Percentiles rank a stretch among this genome's conserved stretches.
Evolutionary conservation across 2,329 filamentous ascomycete genomes (phyloP).

Genomic region (Didymella exigua): DNA sequence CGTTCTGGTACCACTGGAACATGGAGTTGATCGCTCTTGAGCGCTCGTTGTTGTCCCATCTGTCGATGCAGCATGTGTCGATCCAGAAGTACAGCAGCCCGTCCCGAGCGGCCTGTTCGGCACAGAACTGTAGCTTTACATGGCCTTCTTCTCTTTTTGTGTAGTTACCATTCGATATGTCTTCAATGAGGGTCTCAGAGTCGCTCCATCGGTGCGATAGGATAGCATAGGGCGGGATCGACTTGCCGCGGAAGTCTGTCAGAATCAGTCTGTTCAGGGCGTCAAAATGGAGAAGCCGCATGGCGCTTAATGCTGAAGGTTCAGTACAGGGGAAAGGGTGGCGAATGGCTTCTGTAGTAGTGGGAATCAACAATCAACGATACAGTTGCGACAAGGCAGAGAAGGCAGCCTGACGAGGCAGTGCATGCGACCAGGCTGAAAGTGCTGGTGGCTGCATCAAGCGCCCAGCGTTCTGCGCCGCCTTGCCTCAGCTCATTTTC

Average conservation of each 20-base stretch:
- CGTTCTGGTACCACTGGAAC: conserved; percentile 1
- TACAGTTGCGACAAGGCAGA: background rate
- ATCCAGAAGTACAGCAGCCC: conserved; percentile 22
- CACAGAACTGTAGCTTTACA: conserved; percentile 28
- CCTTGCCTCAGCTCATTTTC: background rate
- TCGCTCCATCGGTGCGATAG: conserved; percentile 45
- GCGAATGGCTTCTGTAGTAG: background rate
- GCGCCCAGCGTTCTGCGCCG: background rate
- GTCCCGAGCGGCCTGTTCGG: conserved; percentile 24
- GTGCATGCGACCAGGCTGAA: conserved; percentile 13
- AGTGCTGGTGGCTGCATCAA: background rate
- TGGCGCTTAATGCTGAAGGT: background rate
- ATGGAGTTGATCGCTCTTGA: background rate
- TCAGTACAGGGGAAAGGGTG: background rate
- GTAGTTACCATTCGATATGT: conserved; percentile 22
- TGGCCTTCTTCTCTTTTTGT: conserved; percentile 21
- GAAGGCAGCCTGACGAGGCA: conserved; percentile 5
- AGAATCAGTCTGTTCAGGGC: conserved; percentile 10
- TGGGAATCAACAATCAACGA: background rate
- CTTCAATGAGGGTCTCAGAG: conserved; percentile 37
- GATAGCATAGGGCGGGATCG: conserved; percentile 38
- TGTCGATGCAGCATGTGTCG: conserved; percentile 3
- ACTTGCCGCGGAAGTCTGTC: conserved; percentile 22
- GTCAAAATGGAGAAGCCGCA: conserved; percentile 22
- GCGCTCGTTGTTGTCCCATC: background rate